Evolutionary conservation across 2,329 filamentous ascomycete genomes (phyloP), one percentile per base, ranked within the genome.

Genomic region (Pyrenophora seminiperda): DNA sequence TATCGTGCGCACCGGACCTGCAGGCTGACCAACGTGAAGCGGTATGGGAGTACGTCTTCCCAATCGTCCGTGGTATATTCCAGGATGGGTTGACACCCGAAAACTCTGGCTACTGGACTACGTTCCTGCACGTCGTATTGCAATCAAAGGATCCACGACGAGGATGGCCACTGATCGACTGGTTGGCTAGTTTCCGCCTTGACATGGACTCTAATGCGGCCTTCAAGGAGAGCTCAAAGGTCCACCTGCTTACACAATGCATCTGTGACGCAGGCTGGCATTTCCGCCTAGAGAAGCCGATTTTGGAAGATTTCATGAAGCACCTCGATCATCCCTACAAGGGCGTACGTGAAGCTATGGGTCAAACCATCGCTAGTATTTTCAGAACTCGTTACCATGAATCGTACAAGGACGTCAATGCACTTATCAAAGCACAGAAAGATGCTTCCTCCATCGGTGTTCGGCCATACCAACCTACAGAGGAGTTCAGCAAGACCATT

Each of bases 271-370:
- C 87, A 29, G 94, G 94, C 1, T 99, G 95, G 94, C 94, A 99
- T 72, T 99, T 97, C 79, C 91, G 91, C 56, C 80, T 91, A 9
- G 90, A 95, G 61, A 85, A 90, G 74, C 91, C 92, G 0, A 93
- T 99, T 41, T 77, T 96, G 5, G 81, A 95, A 27, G 86, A 99
- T 72, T 97, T 97, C 75, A 79, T 99, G 53, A 80, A 83, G 18
- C 94, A 99, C 70, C 85, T 99, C 32, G 91, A 99, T 68, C 94
- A 99, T 71, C 94, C 94, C 0, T 99, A 99, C 78, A 99, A 99
- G 77, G 89, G 91, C 22, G 94, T 99, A 5, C 88, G 94, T 51
- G 94, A 99, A 75, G 87, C 93, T 0, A 96, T 99, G 76, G 94
- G 94, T 0, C 83, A 91, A 34, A 93, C 93, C 0, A 83, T 99